Evolutionary conservation across 805 yeast species (phyloP).

Genomic region (Candida railenensis): DNA sequence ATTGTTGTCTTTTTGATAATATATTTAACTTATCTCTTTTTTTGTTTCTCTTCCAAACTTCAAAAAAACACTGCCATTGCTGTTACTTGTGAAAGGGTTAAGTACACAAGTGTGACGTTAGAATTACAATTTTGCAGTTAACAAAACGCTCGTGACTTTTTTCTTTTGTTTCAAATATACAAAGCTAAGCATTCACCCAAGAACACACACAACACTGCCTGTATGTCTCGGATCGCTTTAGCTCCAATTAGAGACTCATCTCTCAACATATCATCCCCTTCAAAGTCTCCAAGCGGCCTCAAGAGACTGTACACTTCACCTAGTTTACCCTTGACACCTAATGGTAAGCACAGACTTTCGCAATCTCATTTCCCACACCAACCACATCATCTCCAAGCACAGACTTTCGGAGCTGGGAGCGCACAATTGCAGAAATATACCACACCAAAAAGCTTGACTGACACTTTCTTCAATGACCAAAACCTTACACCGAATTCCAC

Average conservation of each 20-base stretch:
- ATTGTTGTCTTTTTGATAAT: not conserved
- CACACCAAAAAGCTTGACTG: constrained; percentile 1
- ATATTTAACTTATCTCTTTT: not conserved
- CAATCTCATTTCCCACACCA: not conserved
- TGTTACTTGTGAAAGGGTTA: not conserved
- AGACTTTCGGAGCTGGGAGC: not conserved
- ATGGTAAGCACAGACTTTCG: not conserved
- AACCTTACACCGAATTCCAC: constrained; percentile 7
- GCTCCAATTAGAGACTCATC: constrained; percentile 34
- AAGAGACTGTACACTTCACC: not conserved
- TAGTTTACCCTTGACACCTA: constrained; percentile 2
- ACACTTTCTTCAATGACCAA: constrained; percentile 7
- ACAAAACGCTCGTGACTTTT: not conserved
- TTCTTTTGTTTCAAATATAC: not conserved
- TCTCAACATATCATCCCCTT: constrained; percentile 24
- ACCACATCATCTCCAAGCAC: not conserved
- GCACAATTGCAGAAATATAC: not conserved
- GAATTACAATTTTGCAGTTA: no score
- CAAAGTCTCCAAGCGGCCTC: constrained; percentile 3
- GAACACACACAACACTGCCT: not conserved
- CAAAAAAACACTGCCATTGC: not conserved
- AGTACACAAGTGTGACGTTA: no score
- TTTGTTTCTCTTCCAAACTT: not conserved
- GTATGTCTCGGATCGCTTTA: constrained; percentile 32
- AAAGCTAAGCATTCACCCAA: not conserved